Conservation (phyloP, 176 grass and related monocot genomes). For the Carex kokanica region DNA sequence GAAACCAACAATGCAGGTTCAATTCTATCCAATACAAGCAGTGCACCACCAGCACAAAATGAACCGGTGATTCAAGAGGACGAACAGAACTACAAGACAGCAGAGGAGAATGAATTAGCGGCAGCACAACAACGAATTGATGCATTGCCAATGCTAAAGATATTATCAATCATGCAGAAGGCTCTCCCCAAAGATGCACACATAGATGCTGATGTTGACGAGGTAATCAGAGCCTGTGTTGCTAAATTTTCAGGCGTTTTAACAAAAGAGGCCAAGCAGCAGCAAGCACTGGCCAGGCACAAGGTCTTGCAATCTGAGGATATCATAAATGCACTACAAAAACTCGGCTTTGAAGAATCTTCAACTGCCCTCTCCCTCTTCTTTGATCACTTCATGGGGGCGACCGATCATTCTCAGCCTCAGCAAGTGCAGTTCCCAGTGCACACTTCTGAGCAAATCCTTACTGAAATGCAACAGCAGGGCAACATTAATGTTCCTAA, state of each 20-base stretch:
- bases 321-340: not conserved
- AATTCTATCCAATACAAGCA: not conserved
- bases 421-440: not conserved
- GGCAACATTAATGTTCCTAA: not conserved
- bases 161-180: constrained; percentile 1
- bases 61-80: not conserved
- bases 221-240: not conserved
- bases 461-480: not conserved
- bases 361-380: not conserved
- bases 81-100: not conserved
- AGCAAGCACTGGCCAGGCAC: not conserved
- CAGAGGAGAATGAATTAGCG: not conserved
- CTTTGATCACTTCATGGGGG: not conserved
- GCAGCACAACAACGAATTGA: not conserved
- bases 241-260: not conserved
- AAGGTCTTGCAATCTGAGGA: not conserved
- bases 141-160: not conserved
- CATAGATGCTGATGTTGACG: not conserved
- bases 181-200: not conserved
- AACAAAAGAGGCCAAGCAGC: not conserved
- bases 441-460: not conserved
- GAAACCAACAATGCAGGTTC: not conserved
- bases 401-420: not conserved
- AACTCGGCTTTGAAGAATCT: constrained; percentile 1
- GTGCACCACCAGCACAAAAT: not conserved